Evolutionary conservation across 352 stramenopile species (phyloP).

Genomic region (Globisporangium barbulae): DNA sequence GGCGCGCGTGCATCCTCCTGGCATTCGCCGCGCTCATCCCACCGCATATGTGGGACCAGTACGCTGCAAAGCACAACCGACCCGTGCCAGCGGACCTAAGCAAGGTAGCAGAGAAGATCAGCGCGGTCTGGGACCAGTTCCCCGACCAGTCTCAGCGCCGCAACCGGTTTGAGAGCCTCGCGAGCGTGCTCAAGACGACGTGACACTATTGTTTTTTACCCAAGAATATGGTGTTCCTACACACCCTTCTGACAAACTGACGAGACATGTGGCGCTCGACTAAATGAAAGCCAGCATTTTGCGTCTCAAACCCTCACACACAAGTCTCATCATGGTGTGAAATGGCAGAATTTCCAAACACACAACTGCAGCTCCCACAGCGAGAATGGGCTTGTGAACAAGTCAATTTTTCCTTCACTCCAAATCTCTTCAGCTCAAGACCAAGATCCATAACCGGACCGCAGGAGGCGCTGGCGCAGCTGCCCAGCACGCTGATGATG

Average conservation of each 20-base stretch:
- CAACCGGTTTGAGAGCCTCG: constrained; percentile 54
- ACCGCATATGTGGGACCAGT: constrained; percentile 61
- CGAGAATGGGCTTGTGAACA: too few species aligned
- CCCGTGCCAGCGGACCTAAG: constrained; percentile 44
- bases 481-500: not conserved
- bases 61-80: constrained; percentile 53
- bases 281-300: too few species aligned
- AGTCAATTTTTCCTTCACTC: too few species aligned
- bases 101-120: constrained; percentile 29
- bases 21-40: constrained; percentile 68
- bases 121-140: constrained; percentile 42
- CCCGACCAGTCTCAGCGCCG: constrained; percentile 51
- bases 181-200: constrained; percentile 18
- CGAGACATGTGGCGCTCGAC: too few species aligned
- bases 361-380: too few species aligned
- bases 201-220: not conserved
- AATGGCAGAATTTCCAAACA: too few species aligned
- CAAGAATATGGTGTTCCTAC: not conserved
- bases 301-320: too few species aligned
- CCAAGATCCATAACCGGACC: too few species aligned
- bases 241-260: too few species aligned
- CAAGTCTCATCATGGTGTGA: too few species aligned
- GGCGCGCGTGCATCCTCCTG: constrained; percentile 62
- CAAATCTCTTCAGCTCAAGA: too few species aligned
- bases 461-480: not conserved